phyloP scores from a whole-genome alignment of 2,329 filamentous ascomycete species.

The Mycosphaerelloides madeirae region DNA sequence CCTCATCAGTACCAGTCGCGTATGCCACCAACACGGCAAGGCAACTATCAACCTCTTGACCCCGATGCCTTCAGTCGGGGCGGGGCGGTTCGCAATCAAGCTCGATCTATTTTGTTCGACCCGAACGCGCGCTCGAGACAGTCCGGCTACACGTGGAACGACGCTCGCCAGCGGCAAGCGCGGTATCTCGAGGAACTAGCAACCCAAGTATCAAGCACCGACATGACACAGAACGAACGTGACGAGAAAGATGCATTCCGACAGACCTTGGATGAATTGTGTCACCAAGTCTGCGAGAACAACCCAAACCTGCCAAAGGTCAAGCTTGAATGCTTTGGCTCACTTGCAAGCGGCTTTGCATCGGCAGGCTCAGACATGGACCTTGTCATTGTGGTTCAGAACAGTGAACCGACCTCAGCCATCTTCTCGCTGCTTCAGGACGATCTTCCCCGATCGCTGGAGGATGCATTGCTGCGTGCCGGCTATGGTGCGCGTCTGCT shows the following conservation, averaged over 20 bases:
- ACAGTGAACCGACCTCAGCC: constrained; percentile 20
- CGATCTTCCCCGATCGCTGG: constrained; percentile 66
- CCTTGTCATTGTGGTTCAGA: constrained; percentile 65
- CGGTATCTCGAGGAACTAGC: constrained; percentile 40
- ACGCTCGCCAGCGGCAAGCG: constrained; percentile 32
- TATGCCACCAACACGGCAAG: too few relatives aligned
- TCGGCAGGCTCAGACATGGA: constrained; percentile 90
- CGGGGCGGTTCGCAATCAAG: constrained; percentile 16
- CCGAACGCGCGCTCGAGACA: constrained; percentile 19
- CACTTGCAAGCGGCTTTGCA: constrained; percentile 77
- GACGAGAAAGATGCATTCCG: constrained; percentile 69
- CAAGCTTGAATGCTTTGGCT: constrained; percentile 77
- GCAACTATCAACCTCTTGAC: constrained; percentile 15
- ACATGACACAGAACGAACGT: constrained; percentile 61
- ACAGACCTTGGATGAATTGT: constrained; percentile 58
- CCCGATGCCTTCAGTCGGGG: constrained; percentile 31
- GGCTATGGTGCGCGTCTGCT: constrained; percentile 74
- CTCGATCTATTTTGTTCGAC: constrained; percentile 25
- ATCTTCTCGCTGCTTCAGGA: constrained; percentile 43
- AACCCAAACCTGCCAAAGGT: constrained; percentile 43
- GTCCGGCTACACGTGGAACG: constrained; percentile 6
- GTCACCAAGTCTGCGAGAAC: constrained; percentile 54
- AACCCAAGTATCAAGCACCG: constrained; percentile 52
- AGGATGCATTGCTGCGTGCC: constrained; percentile 66
- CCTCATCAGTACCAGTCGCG: too few relatives aligned